Base-by-base conservation (phyloP, 73 alveolate species). In the Paramecium bursaria region DNA sequence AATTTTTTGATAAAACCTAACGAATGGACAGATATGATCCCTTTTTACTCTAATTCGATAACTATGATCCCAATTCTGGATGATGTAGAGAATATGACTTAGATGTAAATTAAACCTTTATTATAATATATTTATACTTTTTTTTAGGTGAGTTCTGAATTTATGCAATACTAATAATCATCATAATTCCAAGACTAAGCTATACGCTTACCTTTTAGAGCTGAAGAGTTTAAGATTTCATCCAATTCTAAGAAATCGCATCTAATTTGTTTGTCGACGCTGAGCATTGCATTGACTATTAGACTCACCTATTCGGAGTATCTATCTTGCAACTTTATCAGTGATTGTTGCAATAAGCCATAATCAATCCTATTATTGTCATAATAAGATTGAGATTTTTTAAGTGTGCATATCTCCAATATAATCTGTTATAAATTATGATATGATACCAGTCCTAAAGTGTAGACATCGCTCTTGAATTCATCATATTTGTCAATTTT, bases 1-100 rank as follows among this genome's bases (percentile, higher is more conserved):
- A 67, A 67, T 67, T 67, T 67, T 67, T 67, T 7, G 82, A 67
- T 33, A 67, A 35, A 6, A 67, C 82, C 44, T 67, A 67, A 39
- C 35, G 9, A 3, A 67, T 44, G 22, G 82, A 67, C 27, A 67
- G 21, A 67, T 67, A 47, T 7, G 82, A 67, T 3, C 82, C 82
- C 33, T 67, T 67, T n/a, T 67, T 13, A 21, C 33, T 25, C 27
- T 67, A 42, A 67, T 67, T 67, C 9, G 82, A 67, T 67, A 67
- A 67, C 44, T 67, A 67, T 3, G 82, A 67, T 19, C 44, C 17
- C 0, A 67, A 26, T 42, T 67, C 82, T 15, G 82, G 82, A 35
- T 67, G 82, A 19, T 21, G 44, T 3, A 67, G 39, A 1, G 82
- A 67, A 17, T 67, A 47, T 0, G 33, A 42, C 23, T 35, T 67